Evolutionary conservation across 75 land plant genomes (phyloP).

Genomic region (Ceratopteris richardii): DNA sequence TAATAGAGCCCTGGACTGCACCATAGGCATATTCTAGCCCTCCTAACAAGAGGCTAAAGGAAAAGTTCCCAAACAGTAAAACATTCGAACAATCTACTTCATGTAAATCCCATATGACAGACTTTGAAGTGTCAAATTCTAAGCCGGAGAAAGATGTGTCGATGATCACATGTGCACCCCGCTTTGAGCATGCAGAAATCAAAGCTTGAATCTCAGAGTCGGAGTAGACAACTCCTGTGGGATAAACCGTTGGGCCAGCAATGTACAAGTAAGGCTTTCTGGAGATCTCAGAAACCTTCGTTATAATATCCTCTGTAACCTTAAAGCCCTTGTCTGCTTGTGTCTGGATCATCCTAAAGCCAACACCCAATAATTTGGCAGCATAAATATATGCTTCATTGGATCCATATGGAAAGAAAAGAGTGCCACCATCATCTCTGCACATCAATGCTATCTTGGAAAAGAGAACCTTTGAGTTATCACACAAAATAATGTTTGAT

Average conservation of each 20-base stretch:
- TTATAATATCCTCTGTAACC: conserved; percentile 41
- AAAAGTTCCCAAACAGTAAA: conserved; percentile 52
- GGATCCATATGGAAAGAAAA: conserved; percentile 76
- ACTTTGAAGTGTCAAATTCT: conserved; percentile 35
- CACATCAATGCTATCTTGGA: conserved; percentile 78
- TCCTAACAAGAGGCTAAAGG: conserved; percentile 61
- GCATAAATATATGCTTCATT: conserved; percentile 78
- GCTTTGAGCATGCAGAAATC: conserved; percentile 51
- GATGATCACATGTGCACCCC: conserved; percentile 68
- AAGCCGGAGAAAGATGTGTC: conserved; percentile 93
- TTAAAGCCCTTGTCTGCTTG: conserved; percentile 52
- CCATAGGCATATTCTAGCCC: conserved; percentile 77
- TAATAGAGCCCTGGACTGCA: conserved; percentile 30
- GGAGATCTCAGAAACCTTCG: conserved; percentile 23
- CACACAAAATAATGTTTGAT: conserved; percentile 55
- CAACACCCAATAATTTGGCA: conserved; percentile 72
- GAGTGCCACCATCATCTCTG: conserved; percentile 77
- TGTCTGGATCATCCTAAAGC: conserved; percentile 55
- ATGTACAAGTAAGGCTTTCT: conserved; percentile 85
- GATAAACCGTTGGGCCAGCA: conserved; percentile 84
- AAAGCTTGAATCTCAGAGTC: conserved; percentile 55
- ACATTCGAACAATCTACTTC: conserved; percentile 22
- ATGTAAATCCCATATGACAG: conserved; percentile 54
- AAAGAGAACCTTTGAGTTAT: conserved; percentile 64
- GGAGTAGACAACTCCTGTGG: conserved; percentile 74